These are phyloP conservation scores for Salix brachista DNA, from an alignment of 345 rosid genomes.

Conservation along the genomic window DNA sequence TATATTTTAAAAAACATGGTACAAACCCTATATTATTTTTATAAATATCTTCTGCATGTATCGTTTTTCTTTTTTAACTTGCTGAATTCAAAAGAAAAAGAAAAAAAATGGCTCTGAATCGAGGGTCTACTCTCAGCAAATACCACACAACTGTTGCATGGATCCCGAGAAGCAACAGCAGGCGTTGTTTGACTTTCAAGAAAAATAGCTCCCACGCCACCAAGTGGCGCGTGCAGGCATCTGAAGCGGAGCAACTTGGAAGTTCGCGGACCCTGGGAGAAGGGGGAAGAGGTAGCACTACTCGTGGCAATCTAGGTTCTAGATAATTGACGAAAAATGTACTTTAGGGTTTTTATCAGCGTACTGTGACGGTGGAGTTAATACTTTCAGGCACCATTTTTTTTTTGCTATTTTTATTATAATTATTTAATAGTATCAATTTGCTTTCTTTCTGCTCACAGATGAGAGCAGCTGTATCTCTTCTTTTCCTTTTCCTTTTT, in stretches of 20 bases:
- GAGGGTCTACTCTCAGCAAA: neutral
- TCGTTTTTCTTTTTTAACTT: too few relatives aligned
- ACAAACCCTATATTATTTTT: too few relatives aligned
- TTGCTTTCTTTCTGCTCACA: neutral
- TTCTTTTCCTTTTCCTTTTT: too few relatives aligned
- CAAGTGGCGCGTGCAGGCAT: neutral
- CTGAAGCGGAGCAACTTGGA: too few relatives aligned
- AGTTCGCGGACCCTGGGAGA: neutral
- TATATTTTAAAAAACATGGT: too few relatives aligned
- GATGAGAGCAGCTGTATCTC: too few relatives aligned
- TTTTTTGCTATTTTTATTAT: neutral
- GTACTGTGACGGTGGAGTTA: constrained; percentile 1
- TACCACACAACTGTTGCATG: neutral
- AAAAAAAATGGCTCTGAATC: too few relatives aligned
- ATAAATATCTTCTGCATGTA: too few relatives aligned
- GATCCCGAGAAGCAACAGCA: neutral
- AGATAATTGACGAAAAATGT: neutral
- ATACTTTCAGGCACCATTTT: neutral
- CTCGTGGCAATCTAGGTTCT: neutral
- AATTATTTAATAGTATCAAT: neutral
- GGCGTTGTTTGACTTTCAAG: neutral
- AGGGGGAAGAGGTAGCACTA: too few relatives aligned
- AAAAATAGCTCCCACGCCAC: neutral
- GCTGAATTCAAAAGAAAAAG: too few relatives aligned
- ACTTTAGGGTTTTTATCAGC: neutral